Evolutionary conservation across 2,329 filamentous ascomycete genomes (phyloP).

Genomic region (Nothophoma quercina): DNA sequence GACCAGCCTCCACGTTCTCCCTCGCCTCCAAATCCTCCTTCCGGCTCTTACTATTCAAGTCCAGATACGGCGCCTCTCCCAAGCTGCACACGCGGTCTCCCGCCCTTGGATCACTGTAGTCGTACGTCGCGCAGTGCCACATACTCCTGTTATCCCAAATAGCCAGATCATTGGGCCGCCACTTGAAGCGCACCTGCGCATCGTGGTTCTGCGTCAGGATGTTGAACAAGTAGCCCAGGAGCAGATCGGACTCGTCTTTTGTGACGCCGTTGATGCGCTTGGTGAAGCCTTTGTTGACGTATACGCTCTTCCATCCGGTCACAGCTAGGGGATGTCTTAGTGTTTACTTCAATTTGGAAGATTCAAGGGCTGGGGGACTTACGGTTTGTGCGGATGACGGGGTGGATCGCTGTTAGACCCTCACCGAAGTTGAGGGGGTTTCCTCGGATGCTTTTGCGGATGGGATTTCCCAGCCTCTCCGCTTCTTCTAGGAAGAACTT

Average conservation of each 20-base stretch:
- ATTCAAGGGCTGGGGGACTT: no score
- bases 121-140: constrained; percentile 69
- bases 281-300: constrained; percentile 44
- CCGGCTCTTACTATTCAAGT: constrained; percentile 59
- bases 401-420: constrained; percentile 61
- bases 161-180: constrained; percentile 50
- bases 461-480: constrained; percentile 35
- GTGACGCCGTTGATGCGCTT: constrained; percentile 56
- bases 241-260: constrained; percentile 53
- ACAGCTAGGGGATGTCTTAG: constrained; percentile 51
- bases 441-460: constrained; percentile 48
- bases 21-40: constrained; percentile 48
- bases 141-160: constrained; percentile 73
- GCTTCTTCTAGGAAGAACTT: constrained; percentile 42
- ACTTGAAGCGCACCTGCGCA: constrained; percentile 60
- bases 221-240: constrained; percentile 55
- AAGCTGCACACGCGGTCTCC: constrained; percentile 61
- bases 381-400: constrained; percentile 68
- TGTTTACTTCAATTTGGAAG: no score
- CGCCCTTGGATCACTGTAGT: constrained; percentile 64
- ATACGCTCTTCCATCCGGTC: constrained; percentile 65
- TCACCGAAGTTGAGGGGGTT: constrained; percentile 63
- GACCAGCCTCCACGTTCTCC: constrained; percentile 9
- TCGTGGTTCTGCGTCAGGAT: constrained; percentile 60
- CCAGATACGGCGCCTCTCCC: constrained; percentile 65